Base-by-base conservation (phyloP, 306 rosid species). In the Gillenia trifoliata region DNA sequence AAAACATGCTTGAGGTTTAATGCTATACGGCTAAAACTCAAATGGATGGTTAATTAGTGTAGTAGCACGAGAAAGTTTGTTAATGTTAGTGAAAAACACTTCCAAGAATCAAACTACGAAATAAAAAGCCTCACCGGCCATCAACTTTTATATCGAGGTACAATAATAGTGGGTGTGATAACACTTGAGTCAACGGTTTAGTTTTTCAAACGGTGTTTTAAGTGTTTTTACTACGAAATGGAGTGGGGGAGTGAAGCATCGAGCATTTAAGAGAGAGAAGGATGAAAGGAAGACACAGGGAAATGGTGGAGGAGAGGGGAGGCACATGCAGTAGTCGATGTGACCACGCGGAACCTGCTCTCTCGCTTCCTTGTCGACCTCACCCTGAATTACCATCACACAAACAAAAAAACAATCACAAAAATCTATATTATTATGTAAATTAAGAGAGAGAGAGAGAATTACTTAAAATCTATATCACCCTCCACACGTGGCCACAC, bases 341-440 rank as follows among this genome's bases (percentile, higher is more conserved):
- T 90, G 65, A 89, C 93, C 31, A 90, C 95, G 78, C 90, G 82
- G 30, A 93, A 93, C 36, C 96, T 69, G 82, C 86, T 66, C 98
- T 86, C 59, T 89, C 81, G 25, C 83, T 81, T 29, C 84, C 81
- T 69, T 60, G 67, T 81, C 83, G 55, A 90, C 77, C 86, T 93
- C 97, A 81, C 90, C 98, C 81, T 12, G 13, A 26, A 12, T 59
- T 54, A 45, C 6, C 11, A 9, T 34, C 38, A 34, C 7, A 34
- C 38, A 34, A 34, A 34, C 38, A 34, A 34, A 34, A 34, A 8
- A 34, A 49, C 20, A 4, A 49, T 49, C 13, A 49, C 19, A 52
- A 7, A 73, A 43, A 43, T 43, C 50, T 13, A 4, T 43, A 43
- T n/a, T n/a, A n/a, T n/a, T n/a, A n/a, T n/a, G n/a, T n/a, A n/a